phyloP scores from a whole-genome alignment of 495 filamentous ascomycete species.

The Hypoxylon subgilvum region DNA sequence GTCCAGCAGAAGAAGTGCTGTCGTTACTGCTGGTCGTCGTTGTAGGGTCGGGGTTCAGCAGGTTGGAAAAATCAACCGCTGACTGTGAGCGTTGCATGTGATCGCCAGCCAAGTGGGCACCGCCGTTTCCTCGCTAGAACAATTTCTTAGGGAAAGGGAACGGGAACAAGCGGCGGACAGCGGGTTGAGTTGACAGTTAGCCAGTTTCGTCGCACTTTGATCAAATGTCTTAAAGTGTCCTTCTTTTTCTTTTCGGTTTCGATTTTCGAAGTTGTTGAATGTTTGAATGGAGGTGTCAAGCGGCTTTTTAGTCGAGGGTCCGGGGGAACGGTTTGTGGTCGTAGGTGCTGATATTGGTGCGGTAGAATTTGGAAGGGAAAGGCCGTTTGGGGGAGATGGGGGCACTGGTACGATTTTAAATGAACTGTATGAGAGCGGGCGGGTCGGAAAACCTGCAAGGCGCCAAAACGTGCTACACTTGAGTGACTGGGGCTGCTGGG shows the following conservation, averaged over 20 bases:
- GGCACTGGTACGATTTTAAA: slow-evolving; percentile 45
- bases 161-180: not conserved
- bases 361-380: slow-evolving; percentile 41
- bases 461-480: slow-evolving; percentile 39
- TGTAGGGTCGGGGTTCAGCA: slow-evolving; percentile 68
- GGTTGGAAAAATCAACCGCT: slow-evolving; percentile 77
- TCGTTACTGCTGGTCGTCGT: slow-evolving; percentile 43
- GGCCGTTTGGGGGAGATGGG: slow-evolving; percentile 38
- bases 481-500: no score
- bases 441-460: slow-evolving; percentile 39
- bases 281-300: slow-evolving; percentile 12
- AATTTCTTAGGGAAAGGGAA: slow-evolving; percentile 7
- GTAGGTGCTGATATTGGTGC: slow-evolving; percentile 31
- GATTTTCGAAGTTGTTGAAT: slow-evolving; percentile 6
- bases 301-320: slow-evolving; percentile 27
- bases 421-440: slow-evolving; percentile 40
- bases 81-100: slow-evolving; percentile 77
- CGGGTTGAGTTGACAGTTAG: not conserved
- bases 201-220: not conserved
- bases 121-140: slow-evolving; percentile 30
- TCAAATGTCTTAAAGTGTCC: not conserved
- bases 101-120: slow-evolving; percentile 49
- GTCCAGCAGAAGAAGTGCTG: slow-evolving; percentile 24
- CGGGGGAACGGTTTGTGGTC: slow-evolving; percentile 34
- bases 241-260: no score